phyloP scores from a whole-genome alignment of 2,329 filamentous ascomycete species.

The Beauveria brongniartii region DNA sequence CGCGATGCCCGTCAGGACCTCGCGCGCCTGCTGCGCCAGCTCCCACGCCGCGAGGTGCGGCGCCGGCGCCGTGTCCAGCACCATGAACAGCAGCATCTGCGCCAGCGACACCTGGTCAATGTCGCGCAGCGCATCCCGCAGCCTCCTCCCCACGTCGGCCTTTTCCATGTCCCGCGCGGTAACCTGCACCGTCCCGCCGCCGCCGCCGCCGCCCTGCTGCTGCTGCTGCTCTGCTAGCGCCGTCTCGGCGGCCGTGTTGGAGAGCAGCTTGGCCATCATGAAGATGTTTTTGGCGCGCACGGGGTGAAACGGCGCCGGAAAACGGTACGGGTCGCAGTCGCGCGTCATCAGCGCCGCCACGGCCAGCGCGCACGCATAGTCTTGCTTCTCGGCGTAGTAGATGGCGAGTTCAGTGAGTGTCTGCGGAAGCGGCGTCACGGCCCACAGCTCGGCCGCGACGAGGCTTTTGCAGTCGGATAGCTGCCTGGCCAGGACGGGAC shows the following conservation, averaged over 20 bases:
- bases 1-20: conserved; percentile 42
- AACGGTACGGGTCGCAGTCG: conserved; percentile 41
- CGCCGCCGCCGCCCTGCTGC: conserved; percentile 16
- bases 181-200: conserved; percentile 19
- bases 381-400: conserved; percentile 34
- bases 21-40: conserved; percentile 33
- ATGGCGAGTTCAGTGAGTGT: conserved; percentile 37
- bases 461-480: conserved; percentile 20
- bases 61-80: conserved; percentile 32
- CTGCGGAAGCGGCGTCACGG: conserved; percentile 39
- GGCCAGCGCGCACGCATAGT: conserved; percentile 36
- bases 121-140: conserved; percentile 26
- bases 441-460: conserved; percentile 31
- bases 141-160: conserved; percentile 18
- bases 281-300: conserved; percentile 43
- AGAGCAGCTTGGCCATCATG: conserved; percentile 43
- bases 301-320: conserved; percentile 41
- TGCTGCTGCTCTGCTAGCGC: conserved; percentile 19
- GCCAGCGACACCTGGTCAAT: conserved; percentile 46
- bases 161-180: not conserved
- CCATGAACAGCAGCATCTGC: conserved; percentile 44
- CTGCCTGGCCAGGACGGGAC: conserved; percentile 14
- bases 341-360: conserved; percentile 40
- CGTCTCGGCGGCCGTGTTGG: conserved; percentile 37
- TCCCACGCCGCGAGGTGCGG: conserved; percentile 39